Conservation (phyloP, 768 basidiomycete genomes). For the Erythrobasidium yunnanense region DNA sequence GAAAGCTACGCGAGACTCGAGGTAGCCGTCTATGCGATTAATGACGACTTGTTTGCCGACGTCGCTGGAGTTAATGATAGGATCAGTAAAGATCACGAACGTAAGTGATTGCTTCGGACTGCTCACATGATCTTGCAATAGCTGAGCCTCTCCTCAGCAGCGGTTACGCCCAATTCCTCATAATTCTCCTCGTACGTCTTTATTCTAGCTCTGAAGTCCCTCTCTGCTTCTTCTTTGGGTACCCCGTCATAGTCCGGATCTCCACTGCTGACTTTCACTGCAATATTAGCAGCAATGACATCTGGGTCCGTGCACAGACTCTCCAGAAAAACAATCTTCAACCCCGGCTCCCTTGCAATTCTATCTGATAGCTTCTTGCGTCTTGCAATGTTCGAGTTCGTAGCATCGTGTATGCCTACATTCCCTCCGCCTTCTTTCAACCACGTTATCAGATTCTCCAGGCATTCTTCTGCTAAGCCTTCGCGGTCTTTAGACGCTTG, state of each 20-base stretch:
- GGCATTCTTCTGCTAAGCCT: slow-evolving; percentile 71
- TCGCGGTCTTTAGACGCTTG: slow-evolving; percentile 69
- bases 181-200: slow-evolving; percentile 88
- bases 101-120: not conserved
- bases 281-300: slow-evolving; percentile 89
- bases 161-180: slow-evolving; percentile 59
- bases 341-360: slow-evolving; percentile 71
- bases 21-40: slow-evolving; percentile 73
- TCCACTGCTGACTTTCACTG: slow-evolving; percentile 85
- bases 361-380: slow-evolving; percentile 76
- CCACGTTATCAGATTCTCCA: slow-evolving; percentile 93
- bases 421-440: slow-evolving; percentile 80
- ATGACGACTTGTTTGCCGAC: slow-evolving; percentile 59
- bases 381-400: slow-evolving; percentile 17
- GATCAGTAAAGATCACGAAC: not conserved
- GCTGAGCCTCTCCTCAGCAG: slow-evolving; percentile 67
- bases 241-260: slow-evolving; percentile 95
- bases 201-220: slow-evolving; percentile 83
- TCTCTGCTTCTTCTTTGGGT: slow-evolving; percentile 69
- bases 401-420: slow-evolving; percentile 86
- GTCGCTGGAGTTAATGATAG: slow-evolving; percentile 47
- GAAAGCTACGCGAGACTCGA: slow-evolving; percentile 93
- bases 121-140: slow-evolving; percentile 70
- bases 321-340: slow-evolving; percentile 85
- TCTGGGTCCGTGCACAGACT: slow-evolving; percentile 87